Conservation (phyloP, 805 yeast genomes). For the Starmerella stellata region DNA sequence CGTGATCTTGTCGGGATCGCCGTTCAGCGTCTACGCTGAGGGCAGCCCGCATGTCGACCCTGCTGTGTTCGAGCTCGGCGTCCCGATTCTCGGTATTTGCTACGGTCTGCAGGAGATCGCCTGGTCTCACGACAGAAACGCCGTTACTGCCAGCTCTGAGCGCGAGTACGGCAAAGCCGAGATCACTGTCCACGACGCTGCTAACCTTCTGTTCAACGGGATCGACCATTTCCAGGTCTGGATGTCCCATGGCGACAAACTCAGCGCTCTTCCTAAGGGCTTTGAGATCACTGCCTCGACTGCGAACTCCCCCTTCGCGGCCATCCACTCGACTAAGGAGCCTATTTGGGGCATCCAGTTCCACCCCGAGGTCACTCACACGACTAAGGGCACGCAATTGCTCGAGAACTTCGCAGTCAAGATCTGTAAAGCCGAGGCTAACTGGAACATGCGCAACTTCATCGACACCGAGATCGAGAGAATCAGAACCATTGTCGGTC, state of each 20-base stretch:
- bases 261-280: conserved; percentile 74
- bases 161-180: conserved; percentile 97
- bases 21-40: conserved; percentile 88
- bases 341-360: conserved; percentile 87
- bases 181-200: conserved; percentile 49
- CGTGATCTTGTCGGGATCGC: conserved; percentile 89
- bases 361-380: conserved; percentile 98
- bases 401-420: conserved; percentile 83
- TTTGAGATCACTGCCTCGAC: conserved; percentile 80
- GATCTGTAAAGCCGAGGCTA: conserved; percentile 70
- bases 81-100: conserved; percentile 93
- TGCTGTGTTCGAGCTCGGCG: conserved; percentile 72
- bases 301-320: conserved; percentile 89
- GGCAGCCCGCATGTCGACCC: conserved; percentile 97
- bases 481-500: conserved; percentile 81
- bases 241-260: conserved; percentile 99
- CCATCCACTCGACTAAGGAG: conserved; percentile 58
- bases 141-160: conserved; percentile 89
- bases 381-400: conserved; percentile 71
- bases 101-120: conserved; percentile 99
- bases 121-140: conserved; percentile 67
- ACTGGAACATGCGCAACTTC: conserved; percentile 97
- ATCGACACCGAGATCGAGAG: conserved; percentile 91
- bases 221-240: conserved; percentile 91
- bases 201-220: conserved; percentile 61